Evolutionary conservation across 1,284 basidiomycete genomes (phyloP).

Genomic region (Athelia psychrophila): DNA sequence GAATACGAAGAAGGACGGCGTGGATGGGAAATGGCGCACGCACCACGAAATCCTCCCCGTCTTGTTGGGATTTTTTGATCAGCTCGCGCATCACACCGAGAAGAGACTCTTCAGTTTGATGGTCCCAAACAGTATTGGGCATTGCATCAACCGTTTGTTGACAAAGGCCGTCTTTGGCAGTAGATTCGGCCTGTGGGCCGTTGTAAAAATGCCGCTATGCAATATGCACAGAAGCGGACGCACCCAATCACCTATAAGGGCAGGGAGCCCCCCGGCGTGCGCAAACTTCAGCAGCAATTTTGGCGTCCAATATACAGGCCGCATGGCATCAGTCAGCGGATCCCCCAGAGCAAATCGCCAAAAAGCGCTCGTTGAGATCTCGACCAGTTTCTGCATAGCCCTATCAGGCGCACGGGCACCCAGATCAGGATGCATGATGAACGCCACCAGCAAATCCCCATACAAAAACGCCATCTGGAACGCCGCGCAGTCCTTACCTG

Average conservation of each 20-base stretch:
- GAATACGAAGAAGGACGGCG: too few relatives aligned
- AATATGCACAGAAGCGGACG: too few relatives aligned
- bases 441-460: conserved; percentile 20
- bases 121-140: conserved; percentile 21
- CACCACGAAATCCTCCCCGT: conserved; percentile 15
- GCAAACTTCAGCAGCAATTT: conserved; percentile 16
- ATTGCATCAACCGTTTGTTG: conserved; percentile 16
- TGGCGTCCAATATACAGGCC: conserved; percentile 20
- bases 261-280: conserved; percentile 22
- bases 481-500: conserved; percentile 19
- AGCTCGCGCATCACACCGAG: conserved; percentile 16
- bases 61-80: conserved; percentile 15
- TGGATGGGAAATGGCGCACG: conserved; percentile 1
- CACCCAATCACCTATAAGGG: conserved; percentile 26
- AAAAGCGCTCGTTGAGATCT: conserved; percentile 18
- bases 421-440: conserved; percentile 14
- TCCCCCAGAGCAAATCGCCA: conserved; percentile 20
- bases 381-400: conserved; percentile 18
- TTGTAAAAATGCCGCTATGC: too few relatives aligned
- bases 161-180: conserved; percentile 14
- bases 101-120: conserved; percentile 23
- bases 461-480: conserved; percentile 22
- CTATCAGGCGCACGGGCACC: conserved; percentile 17
- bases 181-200: conserved; percentile 16
- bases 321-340: conserved; percentile 23